Percentiles rank a stretch among this genome's conserved stretches.
These are phyloP conservation scores for Aspergillus sp. DNA, from an alignment of 2,329 filamentous ascomycete genomes.

Conservation along the genomic window DNA sequence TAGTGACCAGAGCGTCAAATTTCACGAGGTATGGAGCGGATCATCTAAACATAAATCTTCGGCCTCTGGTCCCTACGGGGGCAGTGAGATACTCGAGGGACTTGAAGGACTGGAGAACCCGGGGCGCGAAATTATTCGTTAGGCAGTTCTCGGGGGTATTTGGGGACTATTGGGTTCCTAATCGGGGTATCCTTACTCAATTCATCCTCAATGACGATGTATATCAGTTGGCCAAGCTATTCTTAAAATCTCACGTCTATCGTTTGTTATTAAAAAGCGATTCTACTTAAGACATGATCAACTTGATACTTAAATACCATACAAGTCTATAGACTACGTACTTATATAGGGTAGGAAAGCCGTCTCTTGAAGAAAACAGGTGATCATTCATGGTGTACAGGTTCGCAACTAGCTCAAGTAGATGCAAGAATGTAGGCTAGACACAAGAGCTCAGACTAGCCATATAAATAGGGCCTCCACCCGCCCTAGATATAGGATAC, in stretches of 20 bases:
- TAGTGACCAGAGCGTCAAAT: constrained; percentile 89
- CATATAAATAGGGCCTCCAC: not conserved
- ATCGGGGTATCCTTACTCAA: constrained; percentile 10
- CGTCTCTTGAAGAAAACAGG: not conserved
- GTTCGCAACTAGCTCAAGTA: constrained; percentile 7
- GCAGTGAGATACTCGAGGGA: constrained; percentile 81
- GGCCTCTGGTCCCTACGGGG: constrained; percentile 66
- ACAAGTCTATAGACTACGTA: not conserved
- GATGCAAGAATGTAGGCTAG: constrained; percentile 9
- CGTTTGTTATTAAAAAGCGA: not conserved
- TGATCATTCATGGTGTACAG: constrained; percentile 8
- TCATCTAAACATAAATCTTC: constrained; percentile 55
- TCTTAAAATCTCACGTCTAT: not conserved
- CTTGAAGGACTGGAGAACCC: constrained; percentile 70
- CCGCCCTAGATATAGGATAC: not conserved
- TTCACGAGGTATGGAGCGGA: constrained; percentile 90
- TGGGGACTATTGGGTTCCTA: not conserved
- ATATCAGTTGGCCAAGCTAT: constrained; percentile 3
- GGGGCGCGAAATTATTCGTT: constrained; percentile 64
- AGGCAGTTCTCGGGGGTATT: constrained; percentile 5
- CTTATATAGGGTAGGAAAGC: not conserved
- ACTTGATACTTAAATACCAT: not conserved
- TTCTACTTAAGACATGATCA: not conserved
- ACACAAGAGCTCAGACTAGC: constrained; percentile 1
- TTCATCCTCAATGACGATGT: not conserved